Evolutionary conservation across 331 rosid genomes (phyloP), one percentile per base, ranked within the genome.

Genomic region (Quercus tomentella): DNA sequence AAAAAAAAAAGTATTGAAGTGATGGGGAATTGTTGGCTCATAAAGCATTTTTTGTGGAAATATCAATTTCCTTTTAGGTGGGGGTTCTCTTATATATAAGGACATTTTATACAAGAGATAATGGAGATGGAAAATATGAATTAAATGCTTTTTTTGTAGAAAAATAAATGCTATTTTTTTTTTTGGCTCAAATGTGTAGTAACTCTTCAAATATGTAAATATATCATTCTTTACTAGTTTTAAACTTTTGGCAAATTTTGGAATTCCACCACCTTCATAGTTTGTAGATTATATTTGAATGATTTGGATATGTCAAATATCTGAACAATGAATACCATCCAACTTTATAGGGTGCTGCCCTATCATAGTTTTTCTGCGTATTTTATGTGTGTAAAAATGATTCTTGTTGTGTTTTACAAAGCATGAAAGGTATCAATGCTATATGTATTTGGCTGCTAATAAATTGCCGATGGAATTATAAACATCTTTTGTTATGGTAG

Each of bases 401-500:
- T 15, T 60, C 18, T 60, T 60, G 2, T 9, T 67, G 26, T 35
- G 25, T 33, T 33, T 33, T 67, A 45, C 35, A 35, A 67, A 67
- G 51, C 20, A 49, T 67, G 28, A 67, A 65, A 41, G 45, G 23
- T 30, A 30, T 30, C 5, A 30, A 25, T 33, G 51, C 26, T 67
- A 33, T 67, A 16, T 33, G 12, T 67, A 33, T 67, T 33, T 35
- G 35, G 51, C 72, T 33, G 72, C 72, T 18, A 67, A 67, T 20
- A 20, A 9, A 20, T 35, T 67, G 49, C 51, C n/a, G 3, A 67
- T 67, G 52, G 51, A 35, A 22, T 35, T n/a, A 33, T n/a, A 67
- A 20, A 52, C 57, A 71, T 71, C 37, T 23, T 14, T 25, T 49
- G 33, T 43, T 71, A 7, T 71, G 77, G 77, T 70, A 65, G 81